Base-by-base conservation (phyloP, 495 filamentous ascomycete genomes). In the Symbiotaphrina buchneri region DNA sequence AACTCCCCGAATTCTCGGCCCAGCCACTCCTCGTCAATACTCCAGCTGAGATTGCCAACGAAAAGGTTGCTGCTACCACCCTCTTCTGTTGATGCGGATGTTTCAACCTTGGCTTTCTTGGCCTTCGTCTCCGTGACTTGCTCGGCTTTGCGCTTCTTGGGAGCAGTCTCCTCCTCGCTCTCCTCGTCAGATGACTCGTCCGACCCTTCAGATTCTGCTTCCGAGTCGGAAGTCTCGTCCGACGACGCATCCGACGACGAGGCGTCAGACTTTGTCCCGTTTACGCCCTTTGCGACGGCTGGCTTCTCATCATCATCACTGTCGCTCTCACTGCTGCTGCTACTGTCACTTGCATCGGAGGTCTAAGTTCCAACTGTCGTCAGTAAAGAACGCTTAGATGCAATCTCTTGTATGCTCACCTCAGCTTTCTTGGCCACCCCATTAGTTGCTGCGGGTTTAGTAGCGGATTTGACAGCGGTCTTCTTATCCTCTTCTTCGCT, bases 41-140 rank as follows among this genome's bases (percentile, higher is more conserved):
- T 84, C 83, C 83, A 97, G 44, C 81, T 85, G 34, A 97, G 64
- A 58, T 83, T 85, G 39, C 87, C 90, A 41, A 90, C 68, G 55
- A 92, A 94, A 28, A 95, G 70, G 48, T 75, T 82, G 47, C 61
- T 64, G 43, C 61, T 63, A 14, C 64, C 61, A 38, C 59, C 61
- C 47, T 69, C 64, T 6, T 63, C 60, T 22, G 42, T 43, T 13
- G 39, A 42, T 19, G 41, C 42, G 27, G 41, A 36, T 10, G 54
- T 59, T 21, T 69, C 69, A 13, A 65, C 67, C 74, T 93, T 94
- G 48, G 56, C 53, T 68, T 91, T 93, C 72, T 97, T 97, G 33
- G 64, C 51, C 17, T 61, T 48, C 25, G 68, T 53, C 7, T 54
- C 54, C 28, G 67, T 55, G 37, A 71, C 71, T 30, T 71, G 58